These are phyloP conservation scores for Halophytophthora batemanensis DNA, from an alignment of 352 stramenopile species.

Conservation along the genomic window DNA sequence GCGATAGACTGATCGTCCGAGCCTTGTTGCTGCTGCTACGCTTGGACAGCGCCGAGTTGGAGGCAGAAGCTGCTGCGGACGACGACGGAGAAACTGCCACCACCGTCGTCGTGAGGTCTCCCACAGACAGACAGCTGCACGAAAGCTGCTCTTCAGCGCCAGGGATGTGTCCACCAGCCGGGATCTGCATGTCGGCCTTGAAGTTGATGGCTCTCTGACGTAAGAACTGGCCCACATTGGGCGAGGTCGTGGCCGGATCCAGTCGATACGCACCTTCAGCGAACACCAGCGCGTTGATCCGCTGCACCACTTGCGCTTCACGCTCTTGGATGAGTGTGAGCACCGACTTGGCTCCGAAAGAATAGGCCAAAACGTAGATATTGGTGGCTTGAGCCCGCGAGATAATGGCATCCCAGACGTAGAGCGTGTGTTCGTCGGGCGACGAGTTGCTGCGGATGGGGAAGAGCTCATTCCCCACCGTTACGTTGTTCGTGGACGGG, in stretches of 20 bases:
- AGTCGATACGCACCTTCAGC: constrained; percentile 61
- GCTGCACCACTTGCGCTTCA: constrained; percentile 50
- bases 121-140: constrained; percentile 67
- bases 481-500: constrained; percentile 73
- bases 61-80: constrained; percentile 13
- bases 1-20: constrained; percentile 64
- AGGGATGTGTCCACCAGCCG: constrained; percentile 47
- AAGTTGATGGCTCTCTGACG: constrained; percentile 71
- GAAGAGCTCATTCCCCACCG: constrained; percentile 43
- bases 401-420: constrained; percentile 78
- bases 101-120: constrained; percentile 33
- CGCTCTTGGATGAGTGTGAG: constrained; percentile 64
- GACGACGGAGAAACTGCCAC: constrained; percentile 18
- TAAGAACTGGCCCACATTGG: constrained; percentile 58
- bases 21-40: constrained; percentile 71
- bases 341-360: constrained; percentile 66
- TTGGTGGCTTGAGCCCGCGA: constrained; percentile 53
- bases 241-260: constrained; percentile 45
- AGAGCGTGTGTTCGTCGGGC: constrained; percentile 67
- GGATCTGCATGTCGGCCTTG: constrained; percentile 46
- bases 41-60: constrained; percentile 32
- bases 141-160: constrained; percentile 53
- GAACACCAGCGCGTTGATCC: constrained; percentile 64
- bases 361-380: constrained; percentile 66
- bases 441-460: constrained; percentile 59